Percentiles rank a stretch among this genome's conserved stretches.
Conservation (phyloP, 805 yeast species). For the Schwanniomyces occidentalis region DNA sequence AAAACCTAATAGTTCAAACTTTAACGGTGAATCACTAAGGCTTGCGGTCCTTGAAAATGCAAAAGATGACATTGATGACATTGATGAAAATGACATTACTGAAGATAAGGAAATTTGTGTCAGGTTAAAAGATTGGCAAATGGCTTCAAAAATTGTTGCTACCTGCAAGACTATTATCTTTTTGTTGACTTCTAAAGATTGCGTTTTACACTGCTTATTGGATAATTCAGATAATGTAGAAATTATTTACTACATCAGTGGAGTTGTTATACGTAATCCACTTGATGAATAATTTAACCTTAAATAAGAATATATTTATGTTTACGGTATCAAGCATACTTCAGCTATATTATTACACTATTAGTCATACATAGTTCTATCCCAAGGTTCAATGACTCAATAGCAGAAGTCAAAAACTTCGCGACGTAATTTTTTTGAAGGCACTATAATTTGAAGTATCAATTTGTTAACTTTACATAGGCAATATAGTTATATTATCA, state of each 20-base stretch:
- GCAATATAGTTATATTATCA: too few species aligned
- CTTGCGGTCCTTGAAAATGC: constrained; percentile 10
- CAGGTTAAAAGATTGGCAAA: constrained; percentile 64
- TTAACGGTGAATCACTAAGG: constrained; percentile 24
- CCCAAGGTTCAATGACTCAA: too few species aligned
- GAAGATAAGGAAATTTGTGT: constrained; percentile 50
- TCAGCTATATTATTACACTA: too few species aligned
- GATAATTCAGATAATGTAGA: constrained; percentile 67
- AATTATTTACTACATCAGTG: constrained; percentile 60
- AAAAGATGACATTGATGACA: constrained; percentile 2
- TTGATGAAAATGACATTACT: constrained; percentile 14
- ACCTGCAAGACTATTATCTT: constrained; percentile 61
- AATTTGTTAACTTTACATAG: too few species aligned
- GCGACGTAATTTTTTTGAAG: too few species aligned
- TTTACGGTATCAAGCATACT: too few species aligned
- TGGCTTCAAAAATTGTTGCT: constrained; percentile 61
- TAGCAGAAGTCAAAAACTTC: too few species aligned
- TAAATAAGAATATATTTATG: not conserved
- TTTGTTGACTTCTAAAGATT: constrained; percentile 55
- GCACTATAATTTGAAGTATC: too few species aligned
- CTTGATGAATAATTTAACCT: constrained; percentile 1
- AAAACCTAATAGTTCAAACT: constrained; percentile 21
- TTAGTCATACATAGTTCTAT: too few species aligned
- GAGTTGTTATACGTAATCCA: constrained; percentile 15
- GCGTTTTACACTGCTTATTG: constrained; percentile 65